These are phyloP conservation scores for Leccinum olivaceopallidum DNA, from an alignment of 768 basidiomycete genomes.

Conservation along the genomic window DNA sequence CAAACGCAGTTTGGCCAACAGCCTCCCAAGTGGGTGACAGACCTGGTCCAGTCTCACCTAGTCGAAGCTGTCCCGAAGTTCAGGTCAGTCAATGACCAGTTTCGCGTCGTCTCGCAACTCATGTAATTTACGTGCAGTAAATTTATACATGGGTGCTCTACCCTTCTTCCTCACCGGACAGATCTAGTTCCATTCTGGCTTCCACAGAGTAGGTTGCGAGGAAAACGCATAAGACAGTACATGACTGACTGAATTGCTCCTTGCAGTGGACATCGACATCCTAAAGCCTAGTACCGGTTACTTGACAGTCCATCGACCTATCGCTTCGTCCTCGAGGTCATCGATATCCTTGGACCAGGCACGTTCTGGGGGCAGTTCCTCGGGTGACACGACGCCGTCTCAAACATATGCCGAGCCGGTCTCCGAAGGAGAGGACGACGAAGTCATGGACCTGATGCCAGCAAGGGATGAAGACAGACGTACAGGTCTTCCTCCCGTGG, in stretches of 20 bases:
- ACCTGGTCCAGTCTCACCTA: constrained; percentile 92
- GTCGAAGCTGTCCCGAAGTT: constrained; percentile 99
- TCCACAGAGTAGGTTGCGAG: constrained; percentile 70
- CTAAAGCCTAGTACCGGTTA: constrained; percentile 87
- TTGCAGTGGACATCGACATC: constrained; percentile 89
- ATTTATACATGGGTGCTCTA: constrained; percentile 97
- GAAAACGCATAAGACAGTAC: too few species aligned
- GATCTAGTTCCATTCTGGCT: constrained; percentile 99
- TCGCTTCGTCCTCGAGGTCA: constrained; percentile 43
- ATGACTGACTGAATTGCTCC: constrained; percentile 1
- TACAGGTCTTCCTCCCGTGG: constrained; percentile 69
- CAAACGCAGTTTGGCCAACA: constrained; percentile 96
- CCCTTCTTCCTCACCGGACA: constrained; percentile 87
- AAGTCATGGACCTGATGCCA: constrained; percentile 62
- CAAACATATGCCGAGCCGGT: constrained; percentile 79
- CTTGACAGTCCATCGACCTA: constrained; percentile 76
- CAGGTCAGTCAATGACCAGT: constrained; percentile 49
- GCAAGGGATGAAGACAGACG: constrained; percentile 82
- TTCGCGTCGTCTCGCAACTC: not conserved
- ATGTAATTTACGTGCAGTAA: constrained; percentile 52
- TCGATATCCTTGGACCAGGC: constrained; percentile 40
- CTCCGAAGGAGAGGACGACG: constrained; percentile 94
- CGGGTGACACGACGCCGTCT: constrained; percentile 44
- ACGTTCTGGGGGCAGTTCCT: constrained; percentile 50
- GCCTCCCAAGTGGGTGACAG: constrained; percentile 94